Percentiles rank a stretch among this genome's conserved stretches.
Conservation (phyloP, 805 yeast genomes). For the Myxozyma sirexii region DNA sequence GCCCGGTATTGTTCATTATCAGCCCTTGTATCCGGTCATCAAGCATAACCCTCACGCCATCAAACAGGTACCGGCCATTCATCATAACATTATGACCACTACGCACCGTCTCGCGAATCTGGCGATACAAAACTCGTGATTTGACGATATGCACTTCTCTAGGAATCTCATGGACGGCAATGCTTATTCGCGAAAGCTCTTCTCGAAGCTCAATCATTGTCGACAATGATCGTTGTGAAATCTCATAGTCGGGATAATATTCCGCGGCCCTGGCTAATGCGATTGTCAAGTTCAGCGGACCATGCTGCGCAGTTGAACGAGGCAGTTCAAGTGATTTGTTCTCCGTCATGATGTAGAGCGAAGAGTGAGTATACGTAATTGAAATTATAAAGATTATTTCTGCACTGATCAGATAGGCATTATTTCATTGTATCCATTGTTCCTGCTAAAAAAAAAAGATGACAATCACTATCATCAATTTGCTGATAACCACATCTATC, state of each 20-base stretch:
- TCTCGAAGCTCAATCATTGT: constrained; percentile 4
- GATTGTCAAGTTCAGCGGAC: background rate
- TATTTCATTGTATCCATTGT: no score
- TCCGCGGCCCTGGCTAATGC: constrained; percentile 1
- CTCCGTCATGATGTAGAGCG: no score
- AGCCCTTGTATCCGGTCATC: constrained; percentile 12
- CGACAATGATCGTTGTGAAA: background rate
- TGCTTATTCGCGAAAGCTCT: background rate
- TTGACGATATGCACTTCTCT: constrained; percentile 4
- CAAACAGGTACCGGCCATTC: constrained; percentile 8
- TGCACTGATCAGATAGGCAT: no score
- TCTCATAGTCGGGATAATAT: constrained; percentile 1
- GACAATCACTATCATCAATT: no score
- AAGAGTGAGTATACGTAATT: no score
- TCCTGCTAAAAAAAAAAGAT: no score
- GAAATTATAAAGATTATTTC: no score
- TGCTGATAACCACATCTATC: no score
- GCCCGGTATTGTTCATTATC: constrained; percentile 1
- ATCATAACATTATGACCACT: constrained; percentile 12
- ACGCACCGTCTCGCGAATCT: constrained; percentile 1
- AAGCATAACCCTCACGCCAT: constrained; percentile 8
- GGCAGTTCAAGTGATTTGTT: background rate
- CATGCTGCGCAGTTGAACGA: background rate
- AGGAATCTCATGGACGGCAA: constrained; percentile 6
- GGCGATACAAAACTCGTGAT: background rate